phyloP scores from a whole-genome alignment of 306 rosid genomes.

The Castanea sativa region DNA sequence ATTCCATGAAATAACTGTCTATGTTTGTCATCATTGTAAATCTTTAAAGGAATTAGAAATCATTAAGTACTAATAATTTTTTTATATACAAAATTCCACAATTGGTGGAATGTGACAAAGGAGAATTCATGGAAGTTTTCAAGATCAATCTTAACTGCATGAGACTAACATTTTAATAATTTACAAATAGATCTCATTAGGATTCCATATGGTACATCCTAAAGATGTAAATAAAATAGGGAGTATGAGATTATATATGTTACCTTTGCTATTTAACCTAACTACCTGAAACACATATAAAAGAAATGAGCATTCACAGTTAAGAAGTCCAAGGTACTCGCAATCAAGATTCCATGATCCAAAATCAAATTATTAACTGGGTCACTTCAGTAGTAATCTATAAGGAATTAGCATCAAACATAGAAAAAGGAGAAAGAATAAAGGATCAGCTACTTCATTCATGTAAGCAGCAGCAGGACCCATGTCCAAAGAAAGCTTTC shows the following conservation, averaged over 20 bases:
- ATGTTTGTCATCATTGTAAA: too few species aligned
- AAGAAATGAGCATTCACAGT: neutral
- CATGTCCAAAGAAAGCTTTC: conserved; percentile 32
- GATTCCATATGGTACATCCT: neutral
- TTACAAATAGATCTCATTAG: neutral
- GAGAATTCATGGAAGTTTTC: too few species aligned
- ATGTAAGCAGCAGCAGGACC: conserved; percentile 24
- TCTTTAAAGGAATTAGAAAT: too few species aligned
- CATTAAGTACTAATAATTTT: too few species aligned
- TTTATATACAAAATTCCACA: too few species aligned
- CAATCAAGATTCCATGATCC: neutral
- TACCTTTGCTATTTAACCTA: neutral
- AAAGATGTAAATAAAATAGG: neutral
- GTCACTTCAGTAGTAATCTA: neutral
- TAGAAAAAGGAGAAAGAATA: neutral
- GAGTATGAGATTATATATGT: neutral
- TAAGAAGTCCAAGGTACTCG: neutral
- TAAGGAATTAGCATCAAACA: neutral
- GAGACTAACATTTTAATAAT: neutral
- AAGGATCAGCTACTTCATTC: conserved; percentile 21
- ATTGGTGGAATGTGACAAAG: too few species aligned
- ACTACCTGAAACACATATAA: neutral
- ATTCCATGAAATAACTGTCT: too few species aligned
- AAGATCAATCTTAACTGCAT: neutral
- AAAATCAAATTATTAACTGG: neutral